These are phyloP conservation scores for Saksenaea vasiformis DNA, from an alignment of 371 early-diverging fungal species.

Conservation along the genomic window DNA sequence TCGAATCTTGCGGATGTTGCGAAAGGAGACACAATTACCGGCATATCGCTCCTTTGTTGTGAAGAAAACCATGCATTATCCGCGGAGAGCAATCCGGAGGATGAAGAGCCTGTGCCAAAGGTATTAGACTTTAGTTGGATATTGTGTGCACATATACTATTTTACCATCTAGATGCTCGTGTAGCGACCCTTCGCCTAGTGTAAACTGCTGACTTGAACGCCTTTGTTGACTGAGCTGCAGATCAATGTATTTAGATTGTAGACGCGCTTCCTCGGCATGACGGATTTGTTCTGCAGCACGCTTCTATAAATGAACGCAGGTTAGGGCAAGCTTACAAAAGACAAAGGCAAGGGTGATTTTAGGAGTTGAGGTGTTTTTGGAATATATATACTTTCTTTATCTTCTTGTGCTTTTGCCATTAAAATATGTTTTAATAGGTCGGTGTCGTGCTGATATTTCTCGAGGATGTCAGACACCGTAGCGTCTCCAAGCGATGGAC, in stretches of 20 bases:
- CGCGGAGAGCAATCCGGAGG: background rate
- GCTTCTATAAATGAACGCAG: constrained; percentile 15
- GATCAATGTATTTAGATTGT: constrained; percentile 28
- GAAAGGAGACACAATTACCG: constrained; percentile 2
- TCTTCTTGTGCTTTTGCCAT: constrained; percentile 26
- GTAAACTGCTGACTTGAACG: constrained; percentile 1
- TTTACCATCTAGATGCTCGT: background rate
- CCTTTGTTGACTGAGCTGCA: constrained; percentile 18
- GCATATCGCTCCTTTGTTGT: background rate
- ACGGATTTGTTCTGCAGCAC: constrained; percentile 27
- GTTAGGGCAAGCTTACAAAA: background rate
- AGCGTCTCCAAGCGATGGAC: background rate
- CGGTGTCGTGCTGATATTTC: constrained; percentile 19
- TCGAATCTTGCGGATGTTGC: background rate
- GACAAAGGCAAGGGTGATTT: background rate
- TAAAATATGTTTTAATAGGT: constrained; percentile 22
- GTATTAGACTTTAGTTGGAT: background rate
- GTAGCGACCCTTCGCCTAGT: background rate
- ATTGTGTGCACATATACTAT: background rate
- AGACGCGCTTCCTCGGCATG: constrained; percentile 28
- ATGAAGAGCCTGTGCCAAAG: background rate
- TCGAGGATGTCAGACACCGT: constrained; percentile 16
- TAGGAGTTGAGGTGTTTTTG: background rate
- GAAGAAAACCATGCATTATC: constrained; percentile 1
- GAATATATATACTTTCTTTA: constrained; percentile 13